These are phyloP conservation scores for Castanea mollissima DNA, from an alignment of 306 rosid species.

Conservation along the genomic window DNA sequence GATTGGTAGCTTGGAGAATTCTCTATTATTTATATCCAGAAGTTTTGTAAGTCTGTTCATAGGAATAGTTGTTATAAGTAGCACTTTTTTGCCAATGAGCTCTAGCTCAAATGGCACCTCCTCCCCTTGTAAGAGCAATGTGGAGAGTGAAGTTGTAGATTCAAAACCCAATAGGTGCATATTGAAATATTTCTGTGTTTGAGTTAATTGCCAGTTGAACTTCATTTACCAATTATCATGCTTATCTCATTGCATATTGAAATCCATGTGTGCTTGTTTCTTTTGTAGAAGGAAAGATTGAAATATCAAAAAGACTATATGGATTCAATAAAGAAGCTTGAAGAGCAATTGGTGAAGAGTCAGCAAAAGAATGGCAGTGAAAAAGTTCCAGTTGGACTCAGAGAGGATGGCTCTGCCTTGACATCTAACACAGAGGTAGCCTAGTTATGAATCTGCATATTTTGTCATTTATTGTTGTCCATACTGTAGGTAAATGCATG, in stretches of 20 bases:
- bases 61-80: neutral
- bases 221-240: conserved; percentile 13
- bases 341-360: conserved; percentile 65
- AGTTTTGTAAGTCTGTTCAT: neutral
- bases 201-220: conserved; percentile 11
- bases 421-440: conserved; percentile 42
- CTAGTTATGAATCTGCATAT: neutral
- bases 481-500: neutral
- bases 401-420: neutral
- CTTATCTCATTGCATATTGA: conserved; percentile 21
- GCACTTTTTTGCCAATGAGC: neutral
- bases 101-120: too few species aligned
- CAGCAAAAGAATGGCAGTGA: conserved; percentile 47
- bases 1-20: neutral
- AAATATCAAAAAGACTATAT: conserved; percentile 85
- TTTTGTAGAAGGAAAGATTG: conserved; percentile 69
- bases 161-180: too few species aligned
- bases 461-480: neutral
- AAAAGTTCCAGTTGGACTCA: conserved; percentile 18
- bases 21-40: conserved; percentile 10
- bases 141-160: too few species aligned
- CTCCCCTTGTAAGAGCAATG: too few species aligned
- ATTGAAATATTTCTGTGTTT: neutral
- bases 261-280: conserved; percentile 14
- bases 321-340: conserved; percentile 91